Evolutionary conservation across 1,284 basidiomycete genomes (phyloP).

Genomic region (Ceratobasidium sp.): DNA sequence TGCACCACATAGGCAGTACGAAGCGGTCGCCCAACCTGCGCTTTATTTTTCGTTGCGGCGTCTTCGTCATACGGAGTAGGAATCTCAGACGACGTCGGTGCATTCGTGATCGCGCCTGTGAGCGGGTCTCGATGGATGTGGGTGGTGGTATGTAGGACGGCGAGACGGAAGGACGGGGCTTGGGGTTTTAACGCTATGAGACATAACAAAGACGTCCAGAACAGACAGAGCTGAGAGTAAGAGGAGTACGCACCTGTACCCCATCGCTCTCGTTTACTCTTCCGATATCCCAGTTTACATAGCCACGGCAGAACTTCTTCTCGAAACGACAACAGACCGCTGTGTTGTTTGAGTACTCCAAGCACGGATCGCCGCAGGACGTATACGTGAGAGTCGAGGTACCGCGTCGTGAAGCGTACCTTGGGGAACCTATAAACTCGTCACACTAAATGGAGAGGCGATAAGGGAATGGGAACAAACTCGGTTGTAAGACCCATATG

Average conservation of each 20-base stretch:
- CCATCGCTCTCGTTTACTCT: no score
- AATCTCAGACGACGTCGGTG: slow-evolving; percentile 23
- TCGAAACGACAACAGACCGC: slow-evolving; percentile 77
- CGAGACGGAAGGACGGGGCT: slow-evolving; percentile 18
- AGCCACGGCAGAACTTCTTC: no score
- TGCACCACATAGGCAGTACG: no score
- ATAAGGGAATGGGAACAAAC: slow-evolving; percentile 54
- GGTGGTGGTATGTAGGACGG: slow-evolving; percentile 20
- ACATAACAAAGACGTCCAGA: no score
- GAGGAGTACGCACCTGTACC: no score
- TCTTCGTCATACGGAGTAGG: no score
- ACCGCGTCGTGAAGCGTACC: slow-evolving; percentile 71
- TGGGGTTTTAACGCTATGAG: no score
- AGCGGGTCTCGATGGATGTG: slow-evolving; percentile 28
- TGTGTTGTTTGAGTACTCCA: slow-evolving; percentile 72
- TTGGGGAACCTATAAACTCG: slow-evolving; percentile 70
- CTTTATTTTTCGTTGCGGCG: no score
- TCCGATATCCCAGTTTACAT: no score
- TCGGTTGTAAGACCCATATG: slow-evolving; percentile 75
- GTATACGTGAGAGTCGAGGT: slow-evolving; percentile 91
- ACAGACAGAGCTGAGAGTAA: no score
- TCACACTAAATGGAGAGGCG: neutral
- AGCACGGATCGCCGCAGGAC: slow-evolving; percentile 80
- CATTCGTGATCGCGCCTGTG: slow-evolving; percentile 21
- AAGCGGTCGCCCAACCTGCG: no score